These are phyloP conservation scores for Leucocoprinus leucothites DNA, from an alignment of 768 basidiomycete species.

Conservation along the genomic window DNA sequence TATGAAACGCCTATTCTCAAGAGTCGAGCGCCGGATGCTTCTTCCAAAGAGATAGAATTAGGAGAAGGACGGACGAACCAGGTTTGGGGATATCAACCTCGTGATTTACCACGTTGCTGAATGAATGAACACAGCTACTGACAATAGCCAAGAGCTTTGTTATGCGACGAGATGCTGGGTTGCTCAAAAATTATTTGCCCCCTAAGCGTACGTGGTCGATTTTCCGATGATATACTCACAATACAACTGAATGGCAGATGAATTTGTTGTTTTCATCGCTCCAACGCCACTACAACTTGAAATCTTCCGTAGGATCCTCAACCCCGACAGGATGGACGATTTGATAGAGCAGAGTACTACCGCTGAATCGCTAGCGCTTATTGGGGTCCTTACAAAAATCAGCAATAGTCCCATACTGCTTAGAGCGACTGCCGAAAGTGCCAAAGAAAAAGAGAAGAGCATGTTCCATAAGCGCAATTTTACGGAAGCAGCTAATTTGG, in stretches of 20 bases:
- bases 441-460: slow-evolving; percentile 33
- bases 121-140: slow-evolving; percentile 46
- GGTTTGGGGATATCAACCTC: slow-evolving; percentile 35
- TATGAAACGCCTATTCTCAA: slow-evolving; percentile 88
- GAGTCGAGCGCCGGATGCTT: slow-evolving; percentile 76
- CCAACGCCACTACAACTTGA: slow-evolving; percentile 81
- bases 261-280: slow-evolving; percentile 96
- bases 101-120: background rate
- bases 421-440: slow-evolving; percentile 72
- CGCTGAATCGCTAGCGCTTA: slow-evolving; percentile 75
- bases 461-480: slow-evolving; percentile 44
- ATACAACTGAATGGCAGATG: slow-evolving; percentile 49
- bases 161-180: slow-evolving; percentile 79
- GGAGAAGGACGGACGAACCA: slow-evolving; percentile 79
- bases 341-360: slow-evolving; percentile 64
- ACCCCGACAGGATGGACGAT: slow-evolving; percentile 64
- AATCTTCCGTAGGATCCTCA: slow-evolving; percentile 76
- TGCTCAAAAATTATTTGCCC: slow-evolving; percentile 81
- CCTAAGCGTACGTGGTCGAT: slow-evolving; percentile 70
- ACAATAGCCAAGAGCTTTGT: slow-evolving; percentile 85
- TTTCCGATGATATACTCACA: background rate
- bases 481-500: slow-evolving; percentile 54
- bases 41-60: slow-evolving; percentile 66
- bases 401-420: slow-evolving; percentile 90
- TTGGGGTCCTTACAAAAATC: slow-evolving; percentile 82